Conservation (phyloP, 768 basidiomycete species). For the Lactarius indigo region DNA sequence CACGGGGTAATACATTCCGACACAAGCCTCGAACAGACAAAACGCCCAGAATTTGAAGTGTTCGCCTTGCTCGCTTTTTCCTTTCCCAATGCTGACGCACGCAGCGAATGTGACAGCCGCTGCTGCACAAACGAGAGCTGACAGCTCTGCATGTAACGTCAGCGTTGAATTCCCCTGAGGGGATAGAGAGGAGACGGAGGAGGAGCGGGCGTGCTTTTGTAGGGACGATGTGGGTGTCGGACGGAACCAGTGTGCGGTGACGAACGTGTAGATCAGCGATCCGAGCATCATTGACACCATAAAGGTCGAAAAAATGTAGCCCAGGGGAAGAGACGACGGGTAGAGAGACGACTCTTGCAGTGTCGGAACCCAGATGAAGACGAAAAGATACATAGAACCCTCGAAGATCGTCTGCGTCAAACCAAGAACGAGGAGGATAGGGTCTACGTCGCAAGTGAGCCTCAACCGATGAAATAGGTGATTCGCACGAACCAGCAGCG, state of each 20-base stretch:
- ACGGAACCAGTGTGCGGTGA: conserved; percentile 32
- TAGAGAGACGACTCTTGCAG: conserved; percentile 57
- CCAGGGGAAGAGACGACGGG: conserved; percentile 52
- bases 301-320: conserved; percentile 77
- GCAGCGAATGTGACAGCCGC: conserved; percentile 54
- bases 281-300: conserved; percentile 84
- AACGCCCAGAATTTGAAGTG: conserved; percentile 66
- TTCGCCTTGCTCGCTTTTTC: conserved; percentile 34
- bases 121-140: conserved; percentile 57
- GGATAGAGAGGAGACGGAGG: conserved; percentile 11
- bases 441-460: conserved; percentile 40
- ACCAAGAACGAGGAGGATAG: conserved; percentile 58
- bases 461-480: background rate
- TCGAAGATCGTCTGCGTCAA: conserved; percentile 79
- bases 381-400: conserved; percentile 83
- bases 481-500: conserved; percentile 16
- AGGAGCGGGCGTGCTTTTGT: conserved; percentile 14
- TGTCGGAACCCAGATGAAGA: conserved; percentile 78
- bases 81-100: conserved; percentile 39
- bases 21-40: conserved; percentile 71
- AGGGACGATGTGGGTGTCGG: conserved; percentile 25
- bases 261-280: conserved; percentile 60
- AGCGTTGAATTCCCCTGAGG: conserved; percentile 40
- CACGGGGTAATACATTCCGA: conserved; percentile 77
- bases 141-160: conserved; percentile 62